Evolutionary conservation across 2,329 filamentous ascomycete genomes (phyloP).

Genomic region (Geosmithia morbida): DNA sequence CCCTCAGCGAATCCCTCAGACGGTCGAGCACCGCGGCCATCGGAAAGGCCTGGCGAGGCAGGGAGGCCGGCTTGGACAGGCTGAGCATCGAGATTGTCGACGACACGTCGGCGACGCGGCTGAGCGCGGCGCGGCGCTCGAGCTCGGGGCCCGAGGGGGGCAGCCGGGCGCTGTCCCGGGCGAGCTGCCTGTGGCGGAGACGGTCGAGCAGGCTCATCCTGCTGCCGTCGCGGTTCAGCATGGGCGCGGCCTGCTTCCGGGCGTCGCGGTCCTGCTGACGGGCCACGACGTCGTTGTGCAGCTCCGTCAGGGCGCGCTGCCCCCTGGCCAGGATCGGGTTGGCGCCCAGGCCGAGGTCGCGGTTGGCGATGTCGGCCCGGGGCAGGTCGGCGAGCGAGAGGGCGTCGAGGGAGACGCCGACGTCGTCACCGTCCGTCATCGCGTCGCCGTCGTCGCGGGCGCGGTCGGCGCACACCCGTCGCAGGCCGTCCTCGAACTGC

Average conservation of each 20-base stretch:
- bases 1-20: slow-evolving; percentile 51
- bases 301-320: slow-evolving; percentile 51
- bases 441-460: slow-evolving; percentile 7
- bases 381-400: slow-evolving; percentile 35
- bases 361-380: slow-evolving; percentile 18
- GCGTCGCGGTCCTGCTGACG: slow-evolving; percentile 32
- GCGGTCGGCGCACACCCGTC: slow-evolving; percentile 24
- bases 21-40: slow-evolving; percentile 49
- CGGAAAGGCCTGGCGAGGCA: slow-evolving; percentile 48
- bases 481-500: slow-evolving; percentile 38
- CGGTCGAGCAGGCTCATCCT: slow-evolving; percentile 62
- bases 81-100: slow-evolving; percentile 54
- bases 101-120: slow-evolving; percentile 53
- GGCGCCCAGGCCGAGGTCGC: slow-evolving; percentile 21
- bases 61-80: slow-evolving; percentile 29
- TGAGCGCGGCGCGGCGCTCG: slow-evolving; percentile 48
- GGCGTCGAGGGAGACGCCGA: slow-evolving; percentile 32
- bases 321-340: slow-evolving; percentile 49
- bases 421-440: slow-evolving; percentile 14
- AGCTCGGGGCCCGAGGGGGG: slow-evolving; percentile 42
- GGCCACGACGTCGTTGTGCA: slow-evolving; percentile 45
- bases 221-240: slow-evolving; percentile 26
- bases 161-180: slow-evolving; percentile 40
- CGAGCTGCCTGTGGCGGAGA: slow-evolving; percentile 55
- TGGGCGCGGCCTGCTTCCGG: slow-evolving; percentile 17